Percentiles rank a stretch among this genome's conserved stretches.
These are phyloP conservation scores for Pseudogymnoascus sp. DNA, from an alignment of 2,329 filamentous ascomycete species.

Conservation along the genomic window DNA sequence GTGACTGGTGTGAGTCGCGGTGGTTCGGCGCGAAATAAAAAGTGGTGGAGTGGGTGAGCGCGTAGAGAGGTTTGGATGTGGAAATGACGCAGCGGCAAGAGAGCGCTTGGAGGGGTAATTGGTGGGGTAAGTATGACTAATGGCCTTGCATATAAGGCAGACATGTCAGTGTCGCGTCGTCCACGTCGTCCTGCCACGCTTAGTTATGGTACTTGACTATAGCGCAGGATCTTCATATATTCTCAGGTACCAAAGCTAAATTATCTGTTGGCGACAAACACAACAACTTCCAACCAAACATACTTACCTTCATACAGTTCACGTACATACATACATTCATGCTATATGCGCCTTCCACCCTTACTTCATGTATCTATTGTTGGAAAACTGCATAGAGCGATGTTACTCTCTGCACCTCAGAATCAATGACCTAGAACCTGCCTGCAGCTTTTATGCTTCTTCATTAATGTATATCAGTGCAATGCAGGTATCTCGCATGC, in stretches of 20 bases:
- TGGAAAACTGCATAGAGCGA: neutral
- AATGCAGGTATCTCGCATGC: constrained; percentile 6
- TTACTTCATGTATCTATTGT: neutral
- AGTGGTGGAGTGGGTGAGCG: neutral
- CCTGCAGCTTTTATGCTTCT: neutral
- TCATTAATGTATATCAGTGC: constrained; percentile 7
- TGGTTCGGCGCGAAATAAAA: constrained; percentile 8
- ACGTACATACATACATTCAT: neutral
- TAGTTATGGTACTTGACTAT: neutral
- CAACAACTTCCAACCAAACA: neutral
- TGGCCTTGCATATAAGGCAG: neutral
- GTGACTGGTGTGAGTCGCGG: neutral
- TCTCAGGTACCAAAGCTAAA: neutral
- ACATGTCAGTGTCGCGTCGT: neutral
- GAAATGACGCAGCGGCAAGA: constrained; percentile 7
- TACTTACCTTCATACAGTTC: neutral
- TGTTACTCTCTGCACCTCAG: neutral
- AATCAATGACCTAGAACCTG: neutral
- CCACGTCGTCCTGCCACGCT: neutral
- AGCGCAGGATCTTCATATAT: neutral
- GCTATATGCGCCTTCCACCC: neutral
- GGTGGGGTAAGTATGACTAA: neutral
- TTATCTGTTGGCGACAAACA: neutral
- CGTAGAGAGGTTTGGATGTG: constrained; percentile 8
- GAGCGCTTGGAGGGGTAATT: constrained; percentile 8